Conservation (phyloP, 495 filamentous ascomycete species). For the Cryomyces antarcticus region DNA sequence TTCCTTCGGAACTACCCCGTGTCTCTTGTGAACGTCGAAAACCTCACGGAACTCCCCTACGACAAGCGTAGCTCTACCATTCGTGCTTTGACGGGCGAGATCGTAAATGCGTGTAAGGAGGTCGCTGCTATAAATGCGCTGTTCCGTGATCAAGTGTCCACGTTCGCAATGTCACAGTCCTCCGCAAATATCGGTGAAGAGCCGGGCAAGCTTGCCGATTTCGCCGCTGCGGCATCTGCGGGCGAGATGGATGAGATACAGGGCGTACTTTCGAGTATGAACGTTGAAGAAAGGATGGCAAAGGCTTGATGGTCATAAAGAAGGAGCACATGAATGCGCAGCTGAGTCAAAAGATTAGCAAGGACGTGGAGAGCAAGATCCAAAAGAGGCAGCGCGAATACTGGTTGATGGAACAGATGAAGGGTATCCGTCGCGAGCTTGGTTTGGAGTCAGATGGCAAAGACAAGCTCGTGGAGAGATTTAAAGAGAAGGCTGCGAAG, state of each 20-base stretch:
- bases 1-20: constrained; percentile 83
- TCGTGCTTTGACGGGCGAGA: constrained; percentile 83
- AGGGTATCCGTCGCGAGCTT: constrained; percentile 88
- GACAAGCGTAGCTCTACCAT: constrained; percentile 77
- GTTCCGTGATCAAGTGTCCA: constrained; percentile 95
- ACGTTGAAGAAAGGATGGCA: constrained; percentile 73
- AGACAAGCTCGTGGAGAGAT: constrained; percentile 92
- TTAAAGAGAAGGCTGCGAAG: constrained; percentile 85
- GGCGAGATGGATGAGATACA: constrained; percentile 85
- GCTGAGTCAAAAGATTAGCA: constrained; percentile 89
- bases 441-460: constrained; percentile 96
- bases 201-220: constrained; percentile 85
- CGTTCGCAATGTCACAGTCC: constrained; percentile 88
- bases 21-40: constrained; percentile 85
- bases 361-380: constrained; percentile 94
- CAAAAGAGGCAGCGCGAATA: constrained; percentile 96
- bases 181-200: constrained; percentile 88
- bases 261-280: constrained; percentile 72
- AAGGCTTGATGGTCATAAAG: constrained; percentile 86
- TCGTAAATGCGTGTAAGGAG: constrained; percentile 95
- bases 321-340: constrained; percentile 97
- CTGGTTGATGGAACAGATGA: constrained; percentile 99
- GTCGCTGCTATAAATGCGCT: constrained; percentile 79
- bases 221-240: constrained; percentile 83
- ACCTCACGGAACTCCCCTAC: constrained; percentile 66